phyloP scores from a whole-genome alignment of 768 basidiomycete species.

The Cubamyces sp. region DNA sequence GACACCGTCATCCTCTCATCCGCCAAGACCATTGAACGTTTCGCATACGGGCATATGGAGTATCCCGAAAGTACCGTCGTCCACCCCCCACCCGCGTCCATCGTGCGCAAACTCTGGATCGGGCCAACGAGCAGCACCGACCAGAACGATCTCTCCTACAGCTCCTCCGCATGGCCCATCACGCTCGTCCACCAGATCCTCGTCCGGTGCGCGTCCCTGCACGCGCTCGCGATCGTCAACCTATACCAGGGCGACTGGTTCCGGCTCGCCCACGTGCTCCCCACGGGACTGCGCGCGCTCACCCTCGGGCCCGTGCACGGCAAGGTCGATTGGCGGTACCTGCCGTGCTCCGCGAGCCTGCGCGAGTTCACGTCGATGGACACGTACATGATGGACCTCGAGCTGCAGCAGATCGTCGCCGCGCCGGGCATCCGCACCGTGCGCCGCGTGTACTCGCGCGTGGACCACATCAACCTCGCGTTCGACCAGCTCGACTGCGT shows the following conservation, averaged over 20 bases:
- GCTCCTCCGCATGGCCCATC: conserved; percentile 38
- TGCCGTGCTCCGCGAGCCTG: conserved; percentile 30
- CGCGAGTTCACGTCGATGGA: conserved; percentile 38
- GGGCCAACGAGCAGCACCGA: conserved; percentile 4
- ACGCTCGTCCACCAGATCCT: conserved; percentile 40
- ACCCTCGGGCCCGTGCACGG: conserved; percentile 43
- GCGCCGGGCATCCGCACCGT: conserved; percentile 37
- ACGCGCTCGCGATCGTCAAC: conserved; percentile 36
- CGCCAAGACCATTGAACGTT: conserved; percentile 14
- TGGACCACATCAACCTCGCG: conserved; percentile 26
- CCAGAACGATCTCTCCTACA: conserved; percentile 32
- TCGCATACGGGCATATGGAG: conserved; percentile 9
- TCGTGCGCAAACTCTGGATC: conserved; percentile 27
- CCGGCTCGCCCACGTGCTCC: conserved; percentile 37
- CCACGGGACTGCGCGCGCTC: conserved; percentile 36
- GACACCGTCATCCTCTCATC: conserved; percentile 19
- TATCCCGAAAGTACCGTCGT: background rate
- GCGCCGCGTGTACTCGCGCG: conserved; percentile 32
- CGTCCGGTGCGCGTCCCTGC: conserved; percentile 33
- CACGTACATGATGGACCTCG: conserved; percentile 42
- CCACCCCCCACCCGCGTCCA: background rate
- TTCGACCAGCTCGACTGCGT: conserved; percentile 38
- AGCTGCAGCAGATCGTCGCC: conserved; percentile 37
- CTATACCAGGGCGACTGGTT: conserved; percentile 39
- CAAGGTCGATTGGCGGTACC: conserved; percentile 32